Evolutionary conservation across 495 filamentous ascomycete species (phyloP), one percentile per base, ranked within the genome.

Genomic region (Daldinia caldariorum): DNA sequence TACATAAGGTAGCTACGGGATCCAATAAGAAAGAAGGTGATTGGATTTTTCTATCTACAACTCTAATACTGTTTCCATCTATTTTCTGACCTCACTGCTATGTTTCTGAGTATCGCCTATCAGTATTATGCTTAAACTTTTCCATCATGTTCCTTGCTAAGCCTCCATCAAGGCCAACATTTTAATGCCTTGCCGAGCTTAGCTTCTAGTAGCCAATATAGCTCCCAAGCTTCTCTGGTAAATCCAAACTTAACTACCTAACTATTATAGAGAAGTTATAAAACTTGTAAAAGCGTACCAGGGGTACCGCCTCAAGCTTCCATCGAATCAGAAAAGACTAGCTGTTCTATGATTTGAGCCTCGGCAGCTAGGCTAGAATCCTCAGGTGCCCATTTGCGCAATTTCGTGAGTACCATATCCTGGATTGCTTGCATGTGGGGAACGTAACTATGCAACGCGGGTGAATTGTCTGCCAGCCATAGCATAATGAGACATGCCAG

Each of bases 321-420:
- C 69, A 76, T 70, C 12, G 59, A 14, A 61, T 76, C 71, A 6
- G 62, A 61, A 51, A 76, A 76, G 12, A 56, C n/a, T 0, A 76
- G 49, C 32, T 60, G 64, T 51, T 77, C 74, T 26, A 78, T 67
- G 58, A 78, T 78, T 12, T 72, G 66, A 29, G 74, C 51, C 35
- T 74, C 63, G 4, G 74, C 70, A 54, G 75, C 76, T 66, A 78
- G 75, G 34, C 61, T 78, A 26, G 76, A 78, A 34, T 75, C 73
- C 6, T 75, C 60, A 16, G 58, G 63, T 6, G 76, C 72, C 76
- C 76, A 78, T 59, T 70, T 71, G 5, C 66, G 65, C 56, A 78
- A 61, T 43, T 69, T 72, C 29, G 74, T 59, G 6, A 77, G 47
- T 9, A 78, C 49, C 61, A 77, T 70, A 56, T 47, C 62, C 66